Base-by-base conservation (phyloP, 2,329 filamentous ascomycete species). In the Neonectria neomacrospora region DNA sequence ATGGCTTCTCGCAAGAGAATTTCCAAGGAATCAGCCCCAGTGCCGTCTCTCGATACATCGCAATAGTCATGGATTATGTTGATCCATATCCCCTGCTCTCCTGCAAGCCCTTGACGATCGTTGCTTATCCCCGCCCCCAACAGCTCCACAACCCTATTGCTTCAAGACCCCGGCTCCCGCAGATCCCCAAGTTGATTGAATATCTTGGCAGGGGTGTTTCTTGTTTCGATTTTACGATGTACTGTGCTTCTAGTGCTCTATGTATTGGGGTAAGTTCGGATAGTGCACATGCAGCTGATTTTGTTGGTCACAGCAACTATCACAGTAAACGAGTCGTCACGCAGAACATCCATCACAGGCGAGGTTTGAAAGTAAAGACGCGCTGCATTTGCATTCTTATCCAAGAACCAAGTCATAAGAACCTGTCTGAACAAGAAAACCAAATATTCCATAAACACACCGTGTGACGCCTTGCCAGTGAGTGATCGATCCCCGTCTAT, bases 391-490 rank as follows among this genome's bases (percentile, higher is more conserved):
- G 34, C 8, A 32, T 44, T 58, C 55, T 63, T 50, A 61, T 65
- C 52, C 54, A 60, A 50, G 59, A 56, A 45, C 63, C 48, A 58
- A 64, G 65, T 67, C 60, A 62, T 67, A 22, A 62, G 48, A 54
- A 55, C 44, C 53, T 53, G 44, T 67, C 52, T 65, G 45, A 58
- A 47, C 55, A 52, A 51, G 63, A 64, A 59, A 59, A 48, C 53
- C 61, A 65, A 55, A 18, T 48, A 48, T 55, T 47, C 41, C 37
- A 47, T 34, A 61, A 44, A 61, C 50, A 65, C 62, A 66, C 50
- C 70, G 39, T 55, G 63, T 39, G 67, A 69, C 70, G 71, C 67
- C 71, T 63, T 59, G 50, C 23, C 45, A 65, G 26, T 53, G 10
- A 55, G 54, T 64, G 55, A 45, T 59, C 54, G 34, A 58, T 55